These are phyloP conservation scores for Hypoxylon sp. DNA, from an alignment of 2,329 filamentous ascomycete species.

Conservation along the genomic window DNA sequence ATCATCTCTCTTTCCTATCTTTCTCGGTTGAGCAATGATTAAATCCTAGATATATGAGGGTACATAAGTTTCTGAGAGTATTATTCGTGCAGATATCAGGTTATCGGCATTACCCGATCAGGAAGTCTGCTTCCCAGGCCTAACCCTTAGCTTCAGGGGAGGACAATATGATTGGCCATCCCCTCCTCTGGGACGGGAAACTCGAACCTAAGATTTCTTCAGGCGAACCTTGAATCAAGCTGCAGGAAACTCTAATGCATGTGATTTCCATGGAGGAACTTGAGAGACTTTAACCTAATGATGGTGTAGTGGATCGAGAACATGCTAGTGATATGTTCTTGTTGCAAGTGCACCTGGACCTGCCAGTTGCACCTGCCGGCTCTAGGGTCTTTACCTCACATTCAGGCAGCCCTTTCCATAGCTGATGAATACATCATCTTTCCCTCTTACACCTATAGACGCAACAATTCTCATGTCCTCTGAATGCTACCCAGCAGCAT, in stretches of 20 bases:
- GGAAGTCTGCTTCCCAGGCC: slow-evolving; percentile 10
- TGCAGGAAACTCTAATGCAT: slow-evolving; percentile 7
- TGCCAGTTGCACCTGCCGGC: too few relatives aligned
- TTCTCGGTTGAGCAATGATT: background rate
- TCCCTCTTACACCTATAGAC: too few relatives aligned
- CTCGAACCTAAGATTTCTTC: background rate
- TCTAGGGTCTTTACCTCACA: too few relatives aligned
- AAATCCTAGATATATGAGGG: too few relatives aligned
- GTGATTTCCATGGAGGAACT: slow-evolving; percentile 3
- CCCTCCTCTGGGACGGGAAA: slow-evolving; percentile 4
- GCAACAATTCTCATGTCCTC: too few relatives aligned
- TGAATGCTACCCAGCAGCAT: background rate
- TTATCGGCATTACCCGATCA: slow-evolving; percentile 17
- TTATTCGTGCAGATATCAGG: background rate
- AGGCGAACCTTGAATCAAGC: slow-evolving; percentile 16
- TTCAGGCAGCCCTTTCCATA: too few relatives aligned
- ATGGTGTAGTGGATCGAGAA: too few relatives aligned
- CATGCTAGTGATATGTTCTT: too few relatives aligned
- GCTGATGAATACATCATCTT: too few relatives aligned
- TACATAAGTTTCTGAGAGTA: background rate
- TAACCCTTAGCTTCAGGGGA: slow-evolving; percentile 2
- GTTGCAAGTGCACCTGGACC: too few relatives aligned
- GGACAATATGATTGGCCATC: slow-evolving; percentile 14
- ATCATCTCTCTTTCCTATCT: background rate
- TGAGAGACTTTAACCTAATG: background rate